Conservation (phyloP, 208 protist genomes). For the Crithidia fasciculata region DNA sequence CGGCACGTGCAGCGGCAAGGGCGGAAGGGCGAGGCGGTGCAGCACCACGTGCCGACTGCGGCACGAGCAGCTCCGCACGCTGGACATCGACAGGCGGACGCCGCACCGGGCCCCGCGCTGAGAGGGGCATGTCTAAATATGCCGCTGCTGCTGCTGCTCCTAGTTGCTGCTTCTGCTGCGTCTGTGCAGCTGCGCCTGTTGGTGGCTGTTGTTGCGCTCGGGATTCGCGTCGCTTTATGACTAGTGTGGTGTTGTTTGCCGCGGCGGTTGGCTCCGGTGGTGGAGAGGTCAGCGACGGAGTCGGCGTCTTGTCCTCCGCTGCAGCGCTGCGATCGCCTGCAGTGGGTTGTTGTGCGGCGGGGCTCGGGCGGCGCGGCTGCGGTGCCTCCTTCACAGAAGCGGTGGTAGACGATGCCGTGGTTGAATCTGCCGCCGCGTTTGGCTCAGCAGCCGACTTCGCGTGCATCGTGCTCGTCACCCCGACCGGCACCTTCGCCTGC, state of each 20-base stretch:
- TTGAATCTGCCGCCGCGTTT: not conserved
- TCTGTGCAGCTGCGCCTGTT: too few species aligned
- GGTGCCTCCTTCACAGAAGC: not conserved
- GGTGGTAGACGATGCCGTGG: not conserved
- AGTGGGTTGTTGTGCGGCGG: not conserved
- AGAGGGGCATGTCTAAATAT: not conserved
- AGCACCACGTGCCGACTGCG: slow-evolving; percentile 19
- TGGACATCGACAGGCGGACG: slow-evolving; percentile 1
- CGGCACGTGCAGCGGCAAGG: not conserved
- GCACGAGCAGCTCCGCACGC: not conserved
- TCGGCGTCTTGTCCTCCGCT: not conserved
- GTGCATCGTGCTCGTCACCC: not conserved
- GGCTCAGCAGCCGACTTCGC: not conserved
- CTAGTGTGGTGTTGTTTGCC: not conserved
- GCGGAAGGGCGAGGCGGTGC: not conserved
- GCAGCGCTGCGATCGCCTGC: not conserved
- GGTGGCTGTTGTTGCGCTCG: not conserved
- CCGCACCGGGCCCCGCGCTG: slow-evolving; percentile 10
- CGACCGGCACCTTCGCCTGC: slow-evolving; percentile 30
- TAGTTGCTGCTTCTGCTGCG: too few species aligned
- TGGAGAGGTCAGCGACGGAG: not conserved
- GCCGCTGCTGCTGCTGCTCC: not conserved
- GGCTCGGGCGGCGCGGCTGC: not conserved
- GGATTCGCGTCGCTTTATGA: slow-evolving; percentile 22
- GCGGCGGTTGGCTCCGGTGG: not conserved